Base-by-base conservation (phyloP, 2,329 filamentous ascomycete genomes). In the Aspergillus carbonarius region DNA sequence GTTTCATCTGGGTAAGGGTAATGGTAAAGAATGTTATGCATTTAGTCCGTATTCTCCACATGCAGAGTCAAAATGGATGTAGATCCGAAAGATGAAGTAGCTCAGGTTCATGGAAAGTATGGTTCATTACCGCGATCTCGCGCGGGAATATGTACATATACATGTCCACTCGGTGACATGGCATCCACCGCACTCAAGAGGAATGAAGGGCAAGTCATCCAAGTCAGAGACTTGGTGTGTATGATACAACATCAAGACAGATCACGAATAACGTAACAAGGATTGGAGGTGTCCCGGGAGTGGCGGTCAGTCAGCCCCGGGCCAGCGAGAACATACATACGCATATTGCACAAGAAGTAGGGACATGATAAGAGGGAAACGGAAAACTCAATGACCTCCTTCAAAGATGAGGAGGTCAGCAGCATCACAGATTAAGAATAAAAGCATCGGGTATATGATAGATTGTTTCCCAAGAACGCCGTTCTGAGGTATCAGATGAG, bases 391-490 rank as follows among this genome's bases (percentile, higher is more conserved):
- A 57, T 34, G 53, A 57, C 57, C 54, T 59, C 62, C 55, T 54
- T 58, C 50, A 57, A 63, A 54, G 5, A 23, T 32, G 17, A 42
- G 30, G 37, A 20, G 53, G 62, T 64, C 54, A 58, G 40, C 35
- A 62, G 50, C 35, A 63, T 30, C 60, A 60, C 56, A 59, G 60
- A 63, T 50, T 64, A 69, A 65, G 66, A 69, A 72, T 72, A 72
- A 74, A 66, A 62, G 62, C 61, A 65, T 51, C 60, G 71, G 71
- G 71, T 73, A 74, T 71, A 67, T 66, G 62, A 66, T 65, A 63
- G 65, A 58, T 61, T 66, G 63, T 64, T 69, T 69, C 62, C 63
- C 62, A 63, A 62, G 58, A 68, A 68, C 65, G 63, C 67, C 61
- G 60, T 66, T 61, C 62, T 63, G 57, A 57, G 60, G 54, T 62